A percentile compares a stretch with the other conserved stretches of the same genome.
phyloP scores from a whole-genome alignment of 1,284 basidiomycete species.

The Rhodotorula sp. region DNA sequence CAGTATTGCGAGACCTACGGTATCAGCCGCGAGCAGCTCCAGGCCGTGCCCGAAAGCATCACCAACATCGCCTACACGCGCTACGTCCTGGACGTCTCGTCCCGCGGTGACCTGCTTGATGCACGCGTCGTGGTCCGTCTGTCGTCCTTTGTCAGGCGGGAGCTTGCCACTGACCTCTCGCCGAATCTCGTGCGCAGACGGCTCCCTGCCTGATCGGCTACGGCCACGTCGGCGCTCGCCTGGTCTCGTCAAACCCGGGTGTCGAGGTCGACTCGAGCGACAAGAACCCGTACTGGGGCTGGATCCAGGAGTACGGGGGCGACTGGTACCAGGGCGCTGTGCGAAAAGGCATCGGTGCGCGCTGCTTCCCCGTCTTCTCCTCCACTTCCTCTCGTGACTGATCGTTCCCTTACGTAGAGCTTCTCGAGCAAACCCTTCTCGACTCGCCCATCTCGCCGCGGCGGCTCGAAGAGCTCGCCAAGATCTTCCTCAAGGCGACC shows the following conservation, averaged over 20 bases:
- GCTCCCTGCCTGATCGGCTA: slow-evolving; percentile 88
- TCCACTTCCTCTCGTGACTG: neutral
- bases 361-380: too few species aligned
- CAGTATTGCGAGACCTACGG: slow-evolving; percentile 70
- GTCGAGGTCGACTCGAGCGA: slow-evolving; percentile 59
- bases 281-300: slow-evolving; percentile 65
- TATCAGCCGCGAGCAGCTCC: slow-evolving; percentile 63
- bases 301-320: slow-evolving; percentile 61
- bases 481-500: slow-evolving; percentile 76
- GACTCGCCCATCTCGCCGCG: slow-evolving; percentile 65
- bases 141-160: neutral
- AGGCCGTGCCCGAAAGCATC: slow-evolving; percentile 61
- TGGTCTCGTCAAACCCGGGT: slow-evolving; percentile 60
- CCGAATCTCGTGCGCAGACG: slow-evolving; percentile 50
- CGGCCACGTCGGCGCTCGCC: slow-evolving; percentile 78
- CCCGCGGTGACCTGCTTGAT: slow-evolving; percentile 70
- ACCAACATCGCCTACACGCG: slow-evolving; percentile 65
- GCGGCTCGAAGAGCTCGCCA: slow-evolving; percentile 67
- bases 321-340: slow-evolving; percentile 60
- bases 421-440: slow-evolving; percentile 63
- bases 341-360: neutral
- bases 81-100: slow-evolving; percentile 76
- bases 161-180: neutral
- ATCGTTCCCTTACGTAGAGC: slow-evolving; percentile 53
- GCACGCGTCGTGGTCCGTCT: slow-evolving; percentile 64